These are phyloP conservation scores for Cladosporium velox DNA, from an alignment of 2,329 filamentous ascomycete species.

Conservation along the genomic window DNA sequence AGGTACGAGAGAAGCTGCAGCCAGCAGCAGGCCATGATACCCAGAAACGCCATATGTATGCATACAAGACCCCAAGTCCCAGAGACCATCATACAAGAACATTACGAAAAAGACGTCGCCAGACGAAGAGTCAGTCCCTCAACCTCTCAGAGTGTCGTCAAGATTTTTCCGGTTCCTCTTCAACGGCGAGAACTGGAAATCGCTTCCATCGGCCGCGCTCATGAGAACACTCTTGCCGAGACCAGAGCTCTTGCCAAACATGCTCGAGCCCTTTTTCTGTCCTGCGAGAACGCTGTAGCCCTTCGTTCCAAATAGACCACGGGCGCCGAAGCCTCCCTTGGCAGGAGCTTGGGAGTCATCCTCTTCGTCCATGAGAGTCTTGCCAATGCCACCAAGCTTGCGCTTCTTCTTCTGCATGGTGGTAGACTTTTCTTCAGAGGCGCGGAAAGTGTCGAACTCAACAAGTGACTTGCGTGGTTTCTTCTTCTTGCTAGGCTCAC, in stretches of 20 bases:
- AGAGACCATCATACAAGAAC: slow-evolving; percentile 5
- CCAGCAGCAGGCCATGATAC: background rate
- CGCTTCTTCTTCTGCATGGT: slow-evolving; percentile 39
- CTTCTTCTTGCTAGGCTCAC: slow-evolving; percentile 41
- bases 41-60: slow-evolving; percentile 8
- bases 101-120: slow-evolving; percentile 11
- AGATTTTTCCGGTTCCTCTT: slow-evolving; percentile 37
- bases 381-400: slow-evolving; percentile 41
- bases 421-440: slow-evolving; percentile 34
- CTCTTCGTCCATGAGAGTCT: slow-evolving; percentile 44
- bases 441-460: slow-evolving; percentile 43
- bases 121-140: background rate
- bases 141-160: slow-evolving; percentile 38
- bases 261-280: slow-evolving; percentile 32
- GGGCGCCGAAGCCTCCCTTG: slow-evolving; percentile 29
- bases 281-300: slow-evolving; percentile 36
- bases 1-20: background rate
- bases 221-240: slow-evolving; percentile 32
- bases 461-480: slow-evolving; percentile 50
- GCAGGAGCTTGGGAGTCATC: slow-evolving; percentile 33
- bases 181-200: slow-evolving; percentile 41
- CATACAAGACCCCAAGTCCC: background rate
- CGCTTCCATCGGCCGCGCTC: slow-evolving; percentile 38
- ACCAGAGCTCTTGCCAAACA: slow-evolving; percentile 28
- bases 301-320: slow-evolving; percentile 34